Base-by-base conservation (phyloP, 164 flowering plant species). In the Chimonanthus praecox region DNA sequence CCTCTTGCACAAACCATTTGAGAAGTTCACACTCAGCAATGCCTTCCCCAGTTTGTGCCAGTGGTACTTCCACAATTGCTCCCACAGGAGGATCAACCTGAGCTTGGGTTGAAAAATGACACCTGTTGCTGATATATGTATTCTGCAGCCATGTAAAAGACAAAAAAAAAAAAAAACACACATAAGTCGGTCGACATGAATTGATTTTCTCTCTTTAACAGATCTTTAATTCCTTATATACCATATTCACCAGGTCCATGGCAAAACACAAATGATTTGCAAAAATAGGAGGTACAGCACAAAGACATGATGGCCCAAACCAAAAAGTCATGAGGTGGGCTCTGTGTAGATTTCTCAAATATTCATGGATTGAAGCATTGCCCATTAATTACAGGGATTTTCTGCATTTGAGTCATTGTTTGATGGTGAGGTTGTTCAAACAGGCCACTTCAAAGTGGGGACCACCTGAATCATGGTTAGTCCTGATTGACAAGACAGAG, bases 31-130 rank as follows among this genome's bases (percentile, higher is more conserved):
- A 96, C 71, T 96, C 99, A 47, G 99, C 99, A 82, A 96, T 96
- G 21, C 99, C 99, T 86, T 96, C 99, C 58, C 99, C 99, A 47
- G 99, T 96, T 75, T 96, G 99, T 6, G 99, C 98, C 80, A 96
- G 77, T 43, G 95, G 97, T 2, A 96, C 87, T 71, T 92, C 97
- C 49, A 93, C 87, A 11, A 82, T 71, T 33, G 85, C 88, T 69
- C 77, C 81, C 3, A 64, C 72, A 16, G 85, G 77, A 73, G 67
- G 72, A 68, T 85, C 88, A 65, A 79, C 79, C 74, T 76, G 20
- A 15, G 88, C 85, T 47, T 86, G 79, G 79, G 79, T 88, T 64
- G 99, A 84, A 74, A 84, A 87, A 74, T 69, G 81, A 74, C 82
- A 74, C 47, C 83, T 79, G 71, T 70, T 78, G 50, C 72, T 67